These are phyloP conservation scores for Xylaria acuta DNA, from an alignment of 495 filamentous ascomycete genomes.

Conservation along the genomic window DNA sequence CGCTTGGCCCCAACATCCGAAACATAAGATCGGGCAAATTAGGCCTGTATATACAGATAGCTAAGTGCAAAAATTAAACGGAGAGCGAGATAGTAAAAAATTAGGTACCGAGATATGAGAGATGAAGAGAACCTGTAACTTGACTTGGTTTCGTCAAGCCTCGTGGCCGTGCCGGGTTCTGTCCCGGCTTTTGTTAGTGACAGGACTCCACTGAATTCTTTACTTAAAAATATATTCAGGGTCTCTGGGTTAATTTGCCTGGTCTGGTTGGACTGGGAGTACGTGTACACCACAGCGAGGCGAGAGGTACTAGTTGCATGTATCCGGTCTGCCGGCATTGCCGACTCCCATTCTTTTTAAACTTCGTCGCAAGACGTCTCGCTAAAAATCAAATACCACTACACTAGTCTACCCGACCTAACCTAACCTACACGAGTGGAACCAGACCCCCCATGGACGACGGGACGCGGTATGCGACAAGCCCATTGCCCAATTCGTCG, in stretches of 20 bases:
- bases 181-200: neutral
- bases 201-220: neutral
- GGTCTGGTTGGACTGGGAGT: neutral
- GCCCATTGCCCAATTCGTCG: neutral
- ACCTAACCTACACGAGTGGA: neutral
- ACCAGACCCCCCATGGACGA: neutral
- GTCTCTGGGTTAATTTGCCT: conserved; percentile 13
- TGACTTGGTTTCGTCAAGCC: neutral
- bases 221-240: neutral
- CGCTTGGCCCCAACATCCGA: neutral
- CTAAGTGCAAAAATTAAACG: neutral
- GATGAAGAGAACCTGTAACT: neutral
- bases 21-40: conserved; percentile 3
- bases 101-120: neutral
- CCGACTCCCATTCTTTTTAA: neutral
- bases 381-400: conserved; percentile 10
- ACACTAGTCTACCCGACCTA: neutral
- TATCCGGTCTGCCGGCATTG: conserved; percentile 16
- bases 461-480: neutral
- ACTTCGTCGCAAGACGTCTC: neutral
- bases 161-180: conserved; percentile 2
- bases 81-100: neutral
- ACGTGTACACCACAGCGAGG: neutral
- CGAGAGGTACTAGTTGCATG: neutral
- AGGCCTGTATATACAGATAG: neutral